Conservation (phyloP, 1,139 yeast genomes). For the Magnusiomyces paraingens region DNA sequence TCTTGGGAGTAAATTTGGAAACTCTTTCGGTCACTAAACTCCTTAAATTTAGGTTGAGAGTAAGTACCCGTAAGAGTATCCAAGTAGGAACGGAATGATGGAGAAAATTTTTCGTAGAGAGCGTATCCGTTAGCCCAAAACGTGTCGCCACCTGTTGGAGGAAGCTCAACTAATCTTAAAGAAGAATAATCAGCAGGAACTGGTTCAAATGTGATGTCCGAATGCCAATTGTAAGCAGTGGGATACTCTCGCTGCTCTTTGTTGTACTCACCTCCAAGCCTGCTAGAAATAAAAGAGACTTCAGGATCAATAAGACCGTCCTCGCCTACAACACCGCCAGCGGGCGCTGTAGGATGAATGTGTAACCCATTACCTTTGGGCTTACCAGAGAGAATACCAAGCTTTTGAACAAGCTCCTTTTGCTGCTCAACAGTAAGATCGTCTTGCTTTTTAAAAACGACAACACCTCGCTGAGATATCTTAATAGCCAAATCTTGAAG, state of each 20-base stretch:
- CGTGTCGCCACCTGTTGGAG: constrained; percentile 44
- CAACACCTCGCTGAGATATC: constrained; percentile 61
- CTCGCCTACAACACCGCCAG: constrained; percentile 25
- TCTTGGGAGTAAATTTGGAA: constrained; percentile 26
- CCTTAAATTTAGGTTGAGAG: constrained; percentile 27
- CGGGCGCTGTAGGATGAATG: constrained; percentile 31
- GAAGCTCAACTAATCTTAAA: constrained; percentile 40
- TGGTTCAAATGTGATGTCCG: constrained; percentile 44
- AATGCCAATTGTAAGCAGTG: constrained; percentile 36
- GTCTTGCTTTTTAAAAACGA: constrained; percentile 56
- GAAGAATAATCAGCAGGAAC: constrained; percentile 43
- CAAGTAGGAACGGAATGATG: constrained; percentile 38
- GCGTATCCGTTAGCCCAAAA: constrained; percentile 43
- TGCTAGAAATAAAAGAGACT: constrained; percentile 18
- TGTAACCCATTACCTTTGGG: constrained; percentile 62
- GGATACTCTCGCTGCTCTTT: constrained; percentile 11
- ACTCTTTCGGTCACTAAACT: constrained; percentile 34
- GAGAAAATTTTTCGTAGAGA: constrained; percentile 42
- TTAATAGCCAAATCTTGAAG: constrained; percentile 52
- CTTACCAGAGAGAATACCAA: constrained; percentile 62
- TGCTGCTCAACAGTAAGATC: constrained; percentile 50
- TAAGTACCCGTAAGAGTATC: constrained; percentile 35
- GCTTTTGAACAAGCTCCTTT: constrained; percentile 47
- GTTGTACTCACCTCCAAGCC: constrained; percentile 12
- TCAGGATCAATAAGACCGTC: constrained; percentile 19